These are phyloP conservation scores for Asterella californica DNA, from an alignment of 225 moss, liverwort and hornwort species.

Conservation along the genomic window DNA sequence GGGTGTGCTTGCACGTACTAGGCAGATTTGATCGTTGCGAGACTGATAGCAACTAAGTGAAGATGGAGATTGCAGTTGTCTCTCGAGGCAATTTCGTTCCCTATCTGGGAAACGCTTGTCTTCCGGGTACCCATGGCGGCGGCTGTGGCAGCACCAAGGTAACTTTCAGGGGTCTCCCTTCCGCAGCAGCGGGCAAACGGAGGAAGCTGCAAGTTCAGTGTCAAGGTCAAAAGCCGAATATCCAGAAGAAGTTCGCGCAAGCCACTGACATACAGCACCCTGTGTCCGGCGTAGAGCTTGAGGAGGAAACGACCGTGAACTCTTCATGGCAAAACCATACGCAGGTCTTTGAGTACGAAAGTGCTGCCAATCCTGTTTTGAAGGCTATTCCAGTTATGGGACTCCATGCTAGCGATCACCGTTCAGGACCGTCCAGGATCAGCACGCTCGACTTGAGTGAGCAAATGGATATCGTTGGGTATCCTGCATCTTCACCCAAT, in stretches of 20 bases:
- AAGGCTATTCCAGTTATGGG: constrained; percentile 44
- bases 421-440: constrained; percentile 42
- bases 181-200: background rate
- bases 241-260: constrained; percentile 1
- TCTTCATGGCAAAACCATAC: constrained; percentile 38
- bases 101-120: background rate
- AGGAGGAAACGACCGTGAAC: constrained; percentile 18
- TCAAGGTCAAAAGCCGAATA: background rate
- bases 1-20: background rate
- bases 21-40: background rate
- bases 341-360: constrained; percentile 51
- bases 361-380: constrained; percentile 53
- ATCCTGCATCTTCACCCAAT: constrained; percentile 58
- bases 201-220: background rate
- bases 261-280: constrained; percentile 4
- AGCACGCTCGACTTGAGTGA: constrained; percentile 47
- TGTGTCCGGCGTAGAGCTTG: background rate
- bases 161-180: background rate
- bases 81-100: background rate
- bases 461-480: constrained; percentile 42
- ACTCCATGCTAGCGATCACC: constrained; percentile 45
- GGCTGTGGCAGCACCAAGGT: background rate
- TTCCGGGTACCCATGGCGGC: too few relatives aligned
- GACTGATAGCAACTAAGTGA: background rate
- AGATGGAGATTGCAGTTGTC: background rate